Percentiles rank a stretch among this genome's conserved stretches.
phyloP scores from a whole-genome alignment of 352 stramenopile genomes.

The Phytophthora uliginosa region DNA sequence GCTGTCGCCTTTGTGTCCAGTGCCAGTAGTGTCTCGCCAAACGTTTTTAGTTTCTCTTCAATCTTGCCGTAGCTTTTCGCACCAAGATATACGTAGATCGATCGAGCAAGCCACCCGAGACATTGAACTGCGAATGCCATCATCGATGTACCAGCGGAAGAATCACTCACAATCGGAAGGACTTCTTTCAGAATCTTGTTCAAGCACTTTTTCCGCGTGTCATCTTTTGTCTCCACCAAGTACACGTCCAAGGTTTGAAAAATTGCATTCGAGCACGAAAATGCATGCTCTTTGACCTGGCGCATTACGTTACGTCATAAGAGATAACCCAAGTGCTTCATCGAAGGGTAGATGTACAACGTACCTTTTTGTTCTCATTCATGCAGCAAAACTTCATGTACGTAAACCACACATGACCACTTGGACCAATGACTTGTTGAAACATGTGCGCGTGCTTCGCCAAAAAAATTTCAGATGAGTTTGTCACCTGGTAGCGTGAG shows the following conservation, averaged over 20 bases:
- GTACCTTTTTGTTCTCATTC: slow-evolving; percentile 81
- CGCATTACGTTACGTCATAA: neutral
- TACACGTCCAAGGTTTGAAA: slow-evolving; percentile 55
- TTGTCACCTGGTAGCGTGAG: slow-evolving; percentile 77
- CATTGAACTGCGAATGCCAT: slow-evolving; percentile 70
- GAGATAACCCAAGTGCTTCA: neutral
- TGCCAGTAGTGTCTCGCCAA: slow-evolving; percentile 76
- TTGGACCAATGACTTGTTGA: slow-evolving; percentile 62
- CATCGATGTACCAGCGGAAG: slow-evolving; percentile 36
- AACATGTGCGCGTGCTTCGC: slow-evolving; percentile 54
- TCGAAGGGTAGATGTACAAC: slow-evolving; percentile 4
- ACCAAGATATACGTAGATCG: slow-evolving; percentile 65
- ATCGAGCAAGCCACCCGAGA: slow-evolving; percentile 53
- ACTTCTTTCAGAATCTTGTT: slow-evolving; percentile 84
- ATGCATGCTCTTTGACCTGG: slow-evolving; percentile 81
- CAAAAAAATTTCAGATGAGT: slow-evolving; percentile 65
- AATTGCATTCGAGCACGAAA: slow-evolving; percentile 53
- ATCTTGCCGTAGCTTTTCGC: slow-evolving; percentile 68
- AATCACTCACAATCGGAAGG: slow-evolving; percentile 66
- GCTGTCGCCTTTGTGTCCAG: slow-evolving; percentile 58
- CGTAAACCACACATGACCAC: slow-evolving; percentile 62
- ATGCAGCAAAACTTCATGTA: slow-evolving; percentile 80
- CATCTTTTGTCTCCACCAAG: slow-evolving; percentile 51
- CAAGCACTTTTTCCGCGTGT: slow-evolving; percentile 69
- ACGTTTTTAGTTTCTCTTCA: slow-evolving; percentile 70